Evolutionary conservation across 2,329 filamentous ascomycete species (phyloP), one percentile per base, ranked within the genome.

Genomic region (Claviceps arundinis): DNA sequence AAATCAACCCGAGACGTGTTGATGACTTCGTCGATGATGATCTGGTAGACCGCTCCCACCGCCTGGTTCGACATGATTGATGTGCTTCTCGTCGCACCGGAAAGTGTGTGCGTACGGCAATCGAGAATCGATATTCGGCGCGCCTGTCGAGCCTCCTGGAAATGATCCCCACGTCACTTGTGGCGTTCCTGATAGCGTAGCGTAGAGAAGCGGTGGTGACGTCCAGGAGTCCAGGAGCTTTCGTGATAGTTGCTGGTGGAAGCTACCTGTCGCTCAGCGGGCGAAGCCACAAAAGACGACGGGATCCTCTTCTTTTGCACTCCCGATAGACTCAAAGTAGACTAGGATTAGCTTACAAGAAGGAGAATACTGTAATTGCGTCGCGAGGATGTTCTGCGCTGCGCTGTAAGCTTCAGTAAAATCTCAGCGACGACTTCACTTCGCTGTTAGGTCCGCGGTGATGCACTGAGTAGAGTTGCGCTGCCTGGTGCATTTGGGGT

Each of bases 1-100:
- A 98, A 97, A 70, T 97, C 93, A 64, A 91, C 87, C 64, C 87
- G 81, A 64, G 91, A 96, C 59, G 87, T 85, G 61, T 91, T 85
- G 69, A 97, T 88, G 66, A 98, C 89, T 72, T 93, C 88, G 56
- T 84, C 76, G 65, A 87, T 87, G 68, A 87, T 83, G 62, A 77
- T 73, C 69, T 83, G 76, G 70, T 96, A 98, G 64, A 97, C 84
- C 59, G 73, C 72, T 63, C 93, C 93, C 73, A 82, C 78, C 16
- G 71, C 69, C 47, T 67, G 62, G 66, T 82, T 81, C 54, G 78
- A 81, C 78, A 82, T 81, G 54, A 57, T 73, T 5, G 66, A 46
- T 47, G 48, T 11, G 34, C 19, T 34, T 22, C 22, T 50, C 37
- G 47, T 54, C 22, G 53, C 47, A 47, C 30, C 13, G 52, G 49